These are phyloP conservation scores for Dothidotthia symphoricarpi DNA, from an alignment of 2,329 filamentous ascomycete genomes.

Conservation along the genomic window DNA sequence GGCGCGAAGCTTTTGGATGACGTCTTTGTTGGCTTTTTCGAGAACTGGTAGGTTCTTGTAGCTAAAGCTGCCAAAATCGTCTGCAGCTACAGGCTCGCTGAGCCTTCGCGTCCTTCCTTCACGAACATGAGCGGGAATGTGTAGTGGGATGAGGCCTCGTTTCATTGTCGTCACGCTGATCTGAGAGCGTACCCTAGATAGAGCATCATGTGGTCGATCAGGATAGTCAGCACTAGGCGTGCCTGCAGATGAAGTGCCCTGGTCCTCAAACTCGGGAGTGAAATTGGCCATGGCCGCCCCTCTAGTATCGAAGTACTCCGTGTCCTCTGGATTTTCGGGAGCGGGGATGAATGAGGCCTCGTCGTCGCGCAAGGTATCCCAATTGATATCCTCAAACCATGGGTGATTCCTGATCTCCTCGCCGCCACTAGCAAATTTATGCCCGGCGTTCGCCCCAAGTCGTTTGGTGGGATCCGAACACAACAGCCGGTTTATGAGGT, in stretches of 20 bases:
- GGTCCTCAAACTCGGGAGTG: constrained; percentile 90
- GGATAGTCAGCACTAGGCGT: constrained; percentile 73
- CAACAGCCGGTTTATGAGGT: constrained; percentile 89
- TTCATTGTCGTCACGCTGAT: constrained; percentile 79
- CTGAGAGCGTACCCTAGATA: constrained; percentile 84
- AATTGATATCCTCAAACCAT: constrained; percentile 86
- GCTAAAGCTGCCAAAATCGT: constrained; percentile 94
- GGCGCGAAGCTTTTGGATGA: constrained; percentile 91
- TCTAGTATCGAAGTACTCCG: constrained; percentile 92
- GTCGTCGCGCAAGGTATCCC: constrained; percentile 88
- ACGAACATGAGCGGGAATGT: constrained; percentile 93
- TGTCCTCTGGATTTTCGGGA: constrained; percentile 91
- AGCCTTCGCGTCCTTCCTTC: constrained; percentile 83
- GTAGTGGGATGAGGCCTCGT: constrained; percentile 87
- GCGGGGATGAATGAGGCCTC: constrained; percentile 94
- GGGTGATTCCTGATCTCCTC: constrained; percentile 85
- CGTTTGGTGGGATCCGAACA: constrained; percentile 79
- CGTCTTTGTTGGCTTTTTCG: constrained; percentile 97
- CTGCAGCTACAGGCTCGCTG: constrained; percentile 82
- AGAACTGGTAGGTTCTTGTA: constrained; percentile 97
- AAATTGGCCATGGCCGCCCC: constrained; percentile 92
- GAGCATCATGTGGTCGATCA: constrained; percentile 89
- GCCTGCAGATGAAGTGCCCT: constrained; percentile 69
- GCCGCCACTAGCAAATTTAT: constrained; percentile 79
- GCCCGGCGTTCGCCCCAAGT: constrained; percentile 80